Conservation (phyloP, 2,329 filamentous ascomycete species). For the Fusarium udum region DNA sequence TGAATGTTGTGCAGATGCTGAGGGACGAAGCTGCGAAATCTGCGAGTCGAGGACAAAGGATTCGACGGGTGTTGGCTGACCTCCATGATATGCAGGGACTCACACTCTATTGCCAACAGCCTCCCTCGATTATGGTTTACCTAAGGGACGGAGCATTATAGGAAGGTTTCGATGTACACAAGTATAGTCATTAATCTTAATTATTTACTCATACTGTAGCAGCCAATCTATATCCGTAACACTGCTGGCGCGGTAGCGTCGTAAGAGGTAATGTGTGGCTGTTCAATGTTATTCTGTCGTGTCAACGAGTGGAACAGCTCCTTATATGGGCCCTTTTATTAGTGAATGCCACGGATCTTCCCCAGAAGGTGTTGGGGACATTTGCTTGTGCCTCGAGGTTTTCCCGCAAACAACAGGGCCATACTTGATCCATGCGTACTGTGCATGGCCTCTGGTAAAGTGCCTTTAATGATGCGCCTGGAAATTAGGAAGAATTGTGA, state of each 20-base stretch:
- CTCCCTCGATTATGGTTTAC: not conserved
- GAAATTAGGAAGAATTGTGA: slow-evolving; percentile 34
- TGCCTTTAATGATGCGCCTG: slow-evolving; percentile 24
- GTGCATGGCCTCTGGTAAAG: slow-evolving; percentile 38
- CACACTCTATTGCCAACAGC: not conserved
- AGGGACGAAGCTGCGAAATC: not conserved
- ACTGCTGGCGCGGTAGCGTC: slow-evolving; percentile 20
- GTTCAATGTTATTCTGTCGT: not conserved
- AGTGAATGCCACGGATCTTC: slow-evolving; percentile 5
- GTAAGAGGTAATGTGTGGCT: slow-evolving; percentile 25
- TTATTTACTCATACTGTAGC: slow-evolving; percentile 30
- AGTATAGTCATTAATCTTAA: not conserved
- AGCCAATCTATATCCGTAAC: slow-evolving; percentile 26
- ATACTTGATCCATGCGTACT: slow-evolving; percentile 38
- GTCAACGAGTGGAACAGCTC: slow-evolving; percentile 20
- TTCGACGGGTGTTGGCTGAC: not conserved
- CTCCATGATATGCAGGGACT: slow-evolving; percentile 19
- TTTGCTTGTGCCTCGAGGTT: slow-evolving; percentile 10
- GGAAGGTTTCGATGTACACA: not conserved
- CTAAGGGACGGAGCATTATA: not conserved
- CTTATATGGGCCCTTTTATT: slow-evolving; percentile 4
- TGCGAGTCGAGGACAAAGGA: not conserved
- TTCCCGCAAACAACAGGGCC: slow-evolving; percentile 22
- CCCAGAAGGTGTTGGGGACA: slow-evolving; percentile 6
- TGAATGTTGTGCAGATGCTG: not conserved